phyloP scores from a whole-genome alignment of 2,329 filamentous ascomycete species.

The Cladosporium sp. region DNA sequence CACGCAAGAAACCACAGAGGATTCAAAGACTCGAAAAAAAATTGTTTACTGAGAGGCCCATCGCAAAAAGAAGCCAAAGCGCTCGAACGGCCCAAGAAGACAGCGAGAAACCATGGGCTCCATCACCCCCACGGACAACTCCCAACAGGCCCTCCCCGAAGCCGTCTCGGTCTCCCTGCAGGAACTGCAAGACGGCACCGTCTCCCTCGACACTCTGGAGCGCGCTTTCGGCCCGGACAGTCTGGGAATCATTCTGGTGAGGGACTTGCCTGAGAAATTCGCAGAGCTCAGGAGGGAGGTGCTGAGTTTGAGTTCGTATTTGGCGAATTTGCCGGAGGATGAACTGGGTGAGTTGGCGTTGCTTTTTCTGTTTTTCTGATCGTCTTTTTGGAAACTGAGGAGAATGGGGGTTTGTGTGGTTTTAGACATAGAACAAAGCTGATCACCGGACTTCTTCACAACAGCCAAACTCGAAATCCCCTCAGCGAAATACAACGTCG shows the following conservation, averaged over 20 bases:
- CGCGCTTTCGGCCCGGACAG: slow-evolving; percentile 87
- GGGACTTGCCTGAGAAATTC: slow-evolving; percentile 73
- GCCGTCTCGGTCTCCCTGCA: slow-evolving; percentile 47
- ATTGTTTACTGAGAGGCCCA: too few species aligned
- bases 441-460: too few species aligned
- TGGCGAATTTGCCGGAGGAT: slow-evolving; percentile 70
- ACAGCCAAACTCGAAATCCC: slow-evolving; percentile 47
- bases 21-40: too few species aligned
- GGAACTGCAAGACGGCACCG: slow-evolving; percentile 41
- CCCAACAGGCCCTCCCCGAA: slow-evolving; percentile 13
- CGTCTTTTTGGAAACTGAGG: too few species aligned
- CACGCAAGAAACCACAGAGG: too few species aligned
- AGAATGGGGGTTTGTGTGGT: too few species aligned
- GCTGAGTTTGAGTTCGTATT: slow-evolving; percentile 82
- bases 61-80: too few species aligned
- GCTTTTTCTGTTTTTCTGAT: neutral
- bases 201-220: slow-evolving; percentile 66
- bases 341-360: slow-evolving; percentile 63
- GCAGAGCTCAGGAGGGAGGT: slow-evolving; percentile 65
- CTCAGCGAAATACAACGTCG: slow-evolving; percentile 56
- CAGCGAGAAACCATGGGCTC: too few species aligned
- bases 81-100: neutral
- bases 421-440: too few species aligned
- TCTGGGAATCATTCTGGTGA: slow-evolving; percentile 89
- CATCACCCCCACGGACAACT: neutral